A percentile compares a stretch with the other conserved stretches of the same genome.
Conservation (phyloP, 2,329 filamentous ascomycete species). For the Daldinia eschscholtzii region DNA sequence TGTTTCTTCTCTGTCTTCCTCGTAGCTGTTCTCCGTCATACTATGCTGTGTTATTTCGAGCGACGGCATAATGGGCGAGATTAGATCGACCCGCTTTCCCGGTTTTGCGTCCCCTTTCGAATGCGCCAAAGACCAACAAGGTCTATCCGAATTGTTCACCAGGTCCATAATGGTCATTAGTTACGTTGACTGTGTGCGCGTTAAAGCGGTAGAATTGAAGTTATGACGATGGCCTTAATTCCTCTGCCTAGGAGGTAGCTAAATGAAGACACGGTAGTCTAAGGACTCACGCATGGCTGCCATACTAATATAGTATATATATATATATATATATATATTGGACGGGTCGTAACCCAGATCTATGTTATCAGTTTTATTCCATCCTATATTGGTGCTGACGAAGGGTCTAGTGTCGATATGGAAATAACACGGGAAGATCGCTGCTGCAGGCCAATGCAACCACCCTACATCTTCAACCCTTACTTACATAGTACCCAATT, state of each 20-base stretch:
- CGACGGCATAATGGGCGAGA: background rate
- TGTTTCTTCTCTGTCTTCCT: background rate
- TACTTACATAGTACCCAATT: background rate
- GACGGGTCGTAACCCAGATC: background rate
- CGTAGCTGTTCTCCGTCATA: background rate
- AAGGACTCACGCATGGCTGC: background rate
- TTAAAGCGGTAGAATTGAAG: background rate
- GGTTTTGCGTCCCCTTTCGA: background rate
- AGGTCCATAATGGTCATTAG: background rate
- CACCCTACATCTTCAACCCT: background rate
- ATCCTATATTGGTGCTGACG: background rate
- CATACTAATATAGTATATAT: background rate
- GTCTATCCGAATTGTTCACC: background rate
- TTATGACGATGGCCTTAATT: background rate
- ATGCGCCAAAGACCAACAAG: background rate
- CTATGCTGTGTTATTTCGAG: background rate
- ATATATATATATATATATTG: background rate
- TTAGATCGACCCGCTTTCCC: background rate
- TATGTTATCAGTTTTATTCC: background rate
- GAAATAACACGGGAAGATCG: slow-evolving; percentile 9
- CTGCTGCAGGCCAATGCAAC: background rate
- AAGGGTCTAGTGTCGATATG: background rate
- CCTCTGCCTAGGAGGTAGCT: background rate
- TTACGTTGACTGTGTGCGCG: background rate
- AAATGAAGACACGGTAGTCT: background rate